Percentiles rank a stretch among this genome's conserved stretches.
These are phyloP conservation scores for Phylloporus arenicola DNA, from an alignment of 768 basidiomycete genomes.

Conservation along the genomic window DNA sequence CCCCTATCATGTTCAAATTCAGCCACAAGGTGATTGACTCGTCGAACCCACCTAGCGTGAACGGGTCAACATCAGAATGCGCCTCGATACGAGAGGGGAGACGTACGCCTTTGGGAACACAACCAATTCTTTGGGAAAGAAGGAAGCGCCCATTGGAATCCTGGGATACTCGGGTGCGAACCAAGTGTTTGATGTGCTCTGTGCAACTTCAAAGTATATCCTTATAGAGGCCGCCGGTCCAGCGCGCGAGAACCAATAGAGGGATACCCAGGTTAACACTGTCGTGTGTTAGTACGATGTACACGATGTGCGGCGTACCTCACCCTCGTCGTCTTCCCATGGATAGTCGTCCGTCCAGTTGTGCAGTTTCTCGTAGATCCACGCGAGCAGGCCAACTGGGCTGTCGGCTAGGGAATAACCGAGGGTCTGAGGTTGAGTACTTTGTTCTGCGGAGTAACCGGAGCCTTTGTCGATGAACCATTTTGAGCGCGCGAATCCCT, in stretches of 20 bases:
- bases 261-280: conserved; percentile 59
- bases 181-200: neutral
- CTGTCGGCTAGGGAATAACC: conserved; percentile 55
- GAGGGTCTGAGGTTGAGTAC: conserved; percentile 47
- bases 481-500: conserved; percentile 13
- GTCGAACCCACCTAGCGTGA: conserved; percentile 38
- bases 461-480: conserved; percentile 19
- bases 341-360: conserved; percentile 48
- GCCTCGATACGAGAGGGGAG: no score
- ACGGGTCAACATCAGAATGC: neutral
- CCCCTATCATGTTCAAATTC: conserved; percentile 44
- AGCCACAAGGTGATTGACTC: conserved; percentile 40
- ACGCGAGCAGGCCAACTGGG: conserved; percentile 48
- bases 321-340: conserved; percentile 56
- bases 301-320: conserved; percentile 4
- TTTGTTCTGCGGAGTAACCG: conserved; percentile 31
- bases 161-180: neutral
- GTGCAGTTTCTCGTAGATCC: conserved; percentile 51
- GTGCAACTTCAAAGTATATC: conserved; percentile 49
- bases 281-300: neutral
- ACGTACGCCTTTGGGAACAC: conserved; percentile 37
- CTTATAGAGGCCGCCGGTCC: conserved; percentile 54
- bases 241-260: conserved; percentile 54
- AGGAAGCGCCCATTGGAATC: conserved; percentile 46
- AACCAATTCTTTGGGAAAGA: conserved; percentile 46